Base-by-base conservation (phyloP, 129 eudicot species). In the Artemisia annua region DNA sequence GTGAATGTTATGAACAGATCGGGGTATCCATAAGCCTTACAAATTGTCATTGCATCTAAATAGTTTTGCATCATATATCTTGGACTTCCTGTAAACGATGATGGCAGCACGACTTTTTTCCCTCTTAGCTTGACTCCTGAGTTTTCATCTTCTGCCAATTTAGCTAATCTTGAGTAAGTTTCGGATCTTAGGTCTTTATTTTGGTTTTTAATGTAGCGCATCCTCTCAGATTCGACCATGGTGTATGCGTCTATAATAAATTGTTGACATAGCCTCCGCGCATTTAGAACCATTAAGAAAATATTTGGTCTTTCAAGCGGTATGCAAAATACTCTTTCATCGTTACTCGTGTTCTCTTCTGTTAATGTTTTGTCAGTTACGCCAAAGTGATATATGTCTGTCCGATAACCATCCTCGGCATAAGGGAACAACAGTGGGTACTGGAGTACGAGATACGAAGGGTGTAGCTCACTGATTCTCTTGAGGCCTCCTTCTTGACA, bases 21-120 rank as follows among this genome's bases (percentile, higher is more conserved):
- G 1, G 32, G 32, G 32, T 28, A 28, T 28, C 32, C 32, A 3
- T 28, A 28, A 28, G 4, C 32, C 32, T 28, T 28, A 28, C 32
- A 28, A 28, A 28, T 28, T 3, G 32, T 4, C 32, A 28, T 28
- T 28, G 4, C 32, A 4, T 4, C 32, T 28, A 28, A 28, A 28
- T 28, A 28, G 32, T 28, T 28, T 28, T 28, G 32, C 32, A 28
- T 28, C 32, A 28, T 28, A 28, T 28, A 28, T 0, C 32, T 28
- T 28, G 32, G 32, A 3, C 32, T 28, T 28, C 32, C 32, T 2
- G 32, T 0, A 0, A 46, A 63, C 1, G 76, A 55, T 0, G 76
- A 62, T 12, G 84, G 83, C 3, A 69, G 14, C 5, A 81, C 71
- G 0, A 82, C 67, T 1, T 67, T 11, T 5, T 13, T 32, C 2